A percentile compares a stretch with the other conserved stretches of the same genome.
Conservation (phyloP, 2,329 filamentous ascomycete species). For the Pseudogymnoascus sp. region DNA sequence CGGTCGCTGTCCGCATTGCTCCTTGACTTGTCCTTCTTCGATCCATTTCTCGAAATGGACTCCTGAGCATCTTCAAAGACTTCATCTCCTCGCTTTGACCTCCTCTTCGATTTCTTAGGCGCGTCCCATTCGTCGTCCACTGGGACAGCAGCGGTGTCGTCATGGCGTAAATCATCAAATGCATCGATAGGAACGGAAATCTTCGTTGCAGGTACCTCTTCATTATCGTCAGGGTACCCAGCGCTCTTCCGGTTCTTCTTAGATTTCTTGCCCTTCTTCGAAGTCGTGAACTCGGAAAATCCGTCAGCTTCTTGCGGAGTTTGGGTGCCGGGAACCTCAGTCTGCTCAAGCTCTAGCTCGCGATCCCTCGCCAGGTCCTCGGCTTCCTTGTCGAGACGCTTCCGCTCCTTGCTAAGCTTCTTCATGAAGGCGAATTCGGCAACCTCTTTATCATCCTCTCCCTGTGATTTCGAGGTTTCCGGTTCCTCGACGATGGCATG, state of each 20-base stretch:
- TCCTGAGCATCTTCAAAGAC: slow-evolving; percentile 34
- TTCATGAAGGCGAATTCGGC: slow-evolving; percentile 16
- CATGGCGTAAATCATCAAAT: slow-evolving; percentile 26
- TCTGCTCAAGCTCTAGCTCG: neutral
- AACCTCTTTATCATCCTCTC: neutral
- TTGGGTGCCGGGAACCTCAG: neutral
- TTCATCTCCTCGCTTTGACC: slow-evolving; percentile 30
- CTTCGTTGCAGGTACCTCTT: slow-evolving; percentile 19
- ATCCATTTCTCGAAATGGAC: slow-evolving; percentile 26
- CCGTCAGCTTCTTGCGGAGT: slow-evolving; percentile 15
- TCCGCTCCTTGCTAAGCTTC: slow-evolving; percentile 15
- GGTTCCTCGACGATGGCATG: neutral
- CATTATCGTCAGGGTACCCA: neutral
- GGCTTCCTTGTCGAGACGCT: slow-evolving; percentile 6
- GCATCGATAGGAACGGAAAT: slow-evolving; percentile 29
- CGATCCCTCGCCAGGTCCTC: neutral
- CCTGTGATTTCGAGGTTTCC: neutral
- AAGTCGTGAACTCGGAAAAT: slow-evolving; percentile 20
- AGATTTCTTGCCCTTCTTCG: slow-evolving; percentile 18
- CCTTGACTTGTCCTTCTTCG: slow-evolving; percentile 2
- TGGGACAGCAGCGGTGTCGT: slow-evolving; percentile 14
- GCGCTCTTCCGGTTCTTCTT: slow-evolving; percentile 15
- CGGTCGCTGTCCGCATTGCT: slow-evolving; percentile 30
- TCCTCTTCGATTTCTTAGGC: slow-evolving; percentile 31
- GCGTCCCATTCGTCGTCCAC: slow-evolving; percentile 30